phyloP scores from a whole-genome alignment of 108 stramenopile genomes.

The Asterionellopsis glacialis region DNA sequence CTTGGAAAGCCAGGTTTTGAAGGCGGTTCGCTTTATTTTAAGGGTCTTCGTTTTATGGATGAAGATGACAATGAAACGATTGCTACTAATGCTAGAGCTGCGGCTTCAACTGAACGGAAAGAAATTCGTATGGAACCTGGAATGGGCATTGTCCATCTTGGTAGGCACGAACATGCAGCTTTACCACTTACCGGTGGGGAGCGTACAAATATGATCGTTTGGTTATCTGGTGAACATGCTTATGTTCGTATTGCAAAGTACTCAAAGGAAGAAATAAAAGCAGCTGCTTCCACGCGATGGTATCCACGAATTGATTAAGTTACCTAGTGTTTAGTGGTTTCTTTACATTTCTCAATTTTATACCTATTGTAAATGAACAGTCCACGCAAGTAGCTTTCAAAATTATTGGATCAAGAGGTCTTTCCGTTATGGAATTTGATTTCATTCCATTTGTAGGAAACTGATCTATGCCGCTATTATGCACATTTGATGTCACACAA shows the following conservation, averaged over 20 bases:
- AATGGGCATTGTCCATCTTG: constrained; percentile 52
- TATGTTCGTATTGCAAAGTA: constrained; percentile 39
- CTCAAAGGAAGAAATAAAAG: constrained; percentile 7
- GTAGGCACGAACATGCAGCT: constrained; percentile 35
- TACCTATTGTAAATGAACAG: no score
- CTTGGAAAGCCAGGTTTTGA: constrained; percentile 46
- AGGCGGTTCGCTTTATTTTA: neutral
- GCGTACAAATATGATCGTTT: constrained; percentile 49
- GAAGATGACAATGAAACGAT: constrained; percentile 1
- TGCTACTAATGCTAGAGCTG: no score
- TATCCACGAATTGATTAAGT: no score
- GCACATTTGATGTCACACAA: no score
- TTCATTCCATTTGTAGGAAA: no score
- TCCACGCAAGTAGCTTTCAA: no score
- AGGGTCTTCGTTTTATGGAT: constrained; percentile 24
- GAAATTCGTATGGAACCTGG: constrained; percentile 38
- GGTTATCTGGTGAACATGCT: constrained; percentile 43
- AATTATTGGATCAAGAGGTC: no score
- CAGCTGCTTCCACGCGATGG: no score
- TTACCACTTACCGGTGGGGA: constrained; percentile 28
- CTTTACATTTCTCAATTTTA: no score
- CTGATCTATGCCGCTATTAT: no score
- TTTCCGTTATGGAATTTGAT: no score
- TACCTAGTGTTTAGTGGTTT: no score
- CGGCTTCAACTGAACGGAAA: neutral